Evolutionary conservation across 805 yeast genomes (phyloP).

Genomic region (Teunomyces pallodes): DNA sequence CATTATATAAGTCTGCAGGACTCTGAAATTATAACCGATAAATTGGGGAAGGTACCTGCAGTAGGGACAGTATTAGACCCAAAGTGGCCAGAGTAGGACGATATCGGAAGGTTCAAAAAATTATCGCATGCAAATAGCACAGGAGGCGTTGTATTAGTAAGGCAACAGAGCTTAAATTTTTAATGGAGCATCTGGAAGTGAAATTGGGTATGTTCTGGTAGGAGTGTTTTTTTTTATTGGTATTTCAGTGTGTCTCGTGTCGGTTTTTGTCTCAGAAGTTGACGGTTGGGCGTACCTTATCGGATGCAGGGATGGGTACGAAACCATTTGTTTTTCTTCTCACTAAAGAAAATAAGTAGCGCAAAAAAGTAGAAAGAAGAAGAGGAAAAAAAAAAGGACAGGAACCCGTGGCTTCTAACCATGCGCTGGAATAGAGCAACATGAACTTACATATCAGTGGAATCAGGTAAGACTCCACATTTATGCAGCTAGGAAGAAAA

Average conservation of each 20-base stretch:
- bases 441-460: neutral
- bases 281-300: neutral
- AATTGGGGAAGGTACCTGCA: conserved; percentile 1
- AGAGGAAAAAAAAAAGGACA: neutral
- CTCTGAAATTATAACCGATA: neutral
- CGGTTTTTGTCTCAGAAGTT: no score
- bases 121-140: neutral
- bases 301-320: neutral
- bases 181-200: no score
- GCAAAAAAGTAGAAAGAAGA: neutral
- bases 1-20: neutral
- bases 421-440: neutral
- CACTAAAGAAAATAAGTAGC: neutral
- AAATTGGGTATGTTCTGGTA: no score
- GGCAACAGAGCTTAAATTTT: no score
- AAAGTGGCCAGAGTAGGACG: neutral
- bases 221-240: no score
- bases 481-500: neutral
- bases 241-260: no score
- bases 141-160: no score
- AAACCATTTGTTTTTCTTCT: neutral
- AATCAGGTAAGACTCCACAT: neutral
- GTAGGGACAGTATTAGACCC: neutral
- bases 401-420: neutral
- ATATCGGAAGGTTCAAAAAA: neutral